Percentiles rank a stretch among this genome's conserved stretches.
phyloP scores from a whole-genome alignment of 257 asterid genomes.

The Nicotiana paniculata region DNA sequence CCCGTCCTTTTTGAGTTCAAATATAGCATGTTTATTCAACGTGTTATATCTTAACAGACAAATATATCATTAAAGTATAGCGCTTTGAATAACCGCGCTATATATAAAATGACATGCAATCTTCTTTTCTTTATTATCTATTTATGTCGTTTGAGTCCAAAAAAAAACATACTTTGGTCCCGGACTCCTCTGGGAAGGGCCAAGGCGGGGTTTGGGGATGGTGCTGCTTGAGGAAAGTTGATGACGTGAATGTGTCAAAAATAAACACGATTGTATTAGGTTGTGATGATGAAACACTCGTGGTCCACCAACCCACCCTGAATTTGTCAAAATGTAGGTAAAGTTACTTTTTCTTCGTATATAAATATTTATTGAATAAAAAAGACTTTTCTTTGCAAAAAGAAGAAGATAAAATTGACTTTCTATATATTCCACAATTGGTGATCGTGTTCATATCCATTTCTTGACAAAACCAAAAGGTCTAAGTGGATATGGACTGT shows the following conservation, averaged over 20 bases:
- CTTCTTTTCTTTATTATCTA: no score
- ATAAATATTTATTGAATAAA: no score
- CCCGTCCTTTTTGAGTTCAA: no score
- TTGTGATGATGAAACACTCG: background rate
- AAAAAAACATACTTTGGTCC: no score
- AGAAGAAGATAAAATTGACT: background rate
- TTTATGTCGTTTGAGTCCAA: no score
- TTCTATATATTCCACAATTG: background rate
- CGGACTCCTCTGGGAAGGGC: background rate
- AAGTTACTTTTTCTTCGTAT: background rate
- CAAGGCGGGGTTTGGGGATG: background rate
- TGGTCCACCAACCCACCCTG: background rate
- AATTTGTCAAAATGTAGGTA: background rate
- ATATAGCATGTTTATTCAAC: no score
- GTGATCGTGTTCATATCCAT: background rate
- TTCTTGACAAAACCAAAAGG: background rate
- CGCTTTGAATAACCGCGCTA: no score
- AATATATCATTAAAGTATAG: no score
- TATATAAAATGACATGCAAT: no score
- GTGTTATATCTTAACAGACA: no score
- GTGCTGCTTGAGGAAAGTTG: background rate
- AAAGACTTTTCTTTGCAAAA: no score
- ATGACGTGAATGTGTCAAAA: background rate
- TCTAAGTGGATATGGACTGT: background rate
- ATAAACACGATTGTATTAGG: background rate